Conservation (phyloP, 345 rosid species). For the Brassica carinata region DNA sequence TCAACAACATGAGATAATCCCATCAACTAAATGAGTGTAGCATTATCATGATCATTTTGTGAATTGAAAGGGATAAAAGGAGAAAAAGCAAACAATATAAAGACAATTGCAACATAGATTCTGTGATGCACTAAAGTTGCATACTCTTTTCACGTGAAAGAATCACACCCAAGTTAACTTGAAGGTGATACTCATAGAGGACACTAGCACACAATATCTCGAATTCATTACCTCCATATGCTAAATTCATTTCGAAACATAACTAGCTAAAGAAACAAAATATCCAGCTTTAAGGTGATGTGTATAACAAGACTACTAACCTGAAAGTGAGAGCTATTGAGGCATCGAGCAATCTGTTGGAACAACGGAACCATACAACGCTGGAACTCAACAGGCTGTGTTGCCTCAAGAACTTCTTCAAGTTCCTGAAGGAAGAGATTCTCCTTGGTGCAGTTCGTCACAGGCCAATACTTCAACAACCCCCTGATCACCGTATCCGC, state of each 20-base stretch:
- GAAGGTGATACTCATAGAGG: neutral
- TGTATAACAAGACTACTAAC: conserved; percentile 33
- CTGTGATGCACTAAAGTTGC: neutral
- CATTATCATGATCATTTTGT: neutral
- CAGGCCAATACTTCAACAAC: conserved; percentile 87
- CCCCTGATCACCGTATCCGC: conserved; percentile 89
- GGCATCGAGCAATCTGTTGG: neutral
- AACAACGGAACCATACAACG: neutral
- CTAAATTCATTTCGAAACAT: neutral
- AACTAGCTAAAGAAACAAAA: neutral
- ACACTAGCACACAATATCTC: neutral
- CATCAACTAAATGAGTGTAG: conserved; percentile 14
- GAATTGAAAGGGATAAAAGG: neutral
- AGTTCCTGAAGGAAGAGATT: conserved; percentile 23
- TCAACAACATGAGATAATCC: neutral
- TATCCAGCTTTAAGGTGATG: neutral
- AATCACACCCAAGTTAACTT: neutral
- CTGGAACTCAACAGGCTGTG: neutral
- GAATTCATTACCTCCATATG: neutral
- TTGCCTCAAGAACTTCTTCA: neutral
- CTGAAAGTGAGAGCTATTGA: neutral
- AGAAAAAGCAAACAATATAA: conserved; percentile 15
- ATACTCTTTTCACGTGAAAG: conserved; percentile 8
- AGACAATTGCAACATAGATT: neutral
- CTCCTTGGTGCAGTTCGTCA: conserved; percentile 85